Conservation (phyloP, 495 filamentous ascomycete genomes). For the Sporormia fimetaria region DNA sequence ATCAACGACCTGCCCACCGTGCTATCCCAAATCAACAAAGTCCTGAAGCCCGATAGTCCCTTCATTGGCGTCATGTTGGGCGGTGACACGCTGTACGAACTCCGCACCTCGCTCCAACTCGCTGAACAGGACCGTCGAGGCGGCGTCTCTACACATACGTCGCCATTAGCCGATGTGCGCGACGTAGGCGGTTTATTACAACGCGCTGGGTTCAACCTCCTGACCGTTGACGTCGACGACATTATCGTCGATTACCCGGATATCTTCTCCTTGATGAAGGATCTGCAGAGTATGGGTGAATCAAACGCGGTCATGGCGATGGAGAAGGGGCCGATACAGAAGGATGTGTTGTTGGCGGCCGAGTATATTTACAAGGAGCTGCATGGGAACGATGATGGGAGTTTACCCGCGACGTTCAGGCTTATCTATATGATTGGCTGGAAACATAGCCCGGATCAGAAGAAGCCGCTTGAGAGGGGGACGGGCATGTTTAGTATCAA, state of each 20-base stretch:
- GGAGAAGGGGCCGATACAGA: constrained; percentile 58
- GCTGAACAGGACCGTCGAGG: constrained; percentile 81
- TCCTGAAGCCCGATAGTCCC: constrained; percentile 81
- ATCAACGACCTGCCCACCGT: constrained; percentile 87
- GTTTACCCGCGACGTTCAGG: constrained; percentile 78
- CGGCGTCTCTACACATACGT: constrained; percentile 76
- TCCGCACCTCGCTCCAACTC: constrained; percentile 86
- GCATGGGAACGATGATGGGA: constrained; percentile 63
- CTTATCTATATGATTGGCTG: constrained; percentile 97
- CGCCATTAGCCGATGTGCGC: constrained; percentile 80
- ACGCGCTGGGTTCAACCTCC: constrained; percentile 82
- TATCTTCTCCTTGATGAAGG: constrained; percentile 80
- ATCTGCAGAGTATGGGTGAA: constrained; percentile 92
- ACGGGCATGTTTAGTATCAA: constrained; percentile 74
- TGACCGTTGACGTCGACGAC: constrained; percentile 96
- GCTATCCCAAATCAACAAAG: constrained; percentile 64
- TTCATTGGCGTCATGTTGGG: constrained; percentile 95
- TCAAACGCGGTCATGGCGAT: constrained; percentile 74
- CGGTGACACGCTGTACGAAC: constrained; percentile 86
- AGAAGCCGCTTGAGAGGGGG: constrained; percentile 67
- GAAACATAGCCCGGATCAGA: constrained; percentile 73
- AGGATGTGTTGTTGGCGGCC: constrained; percentile 78
- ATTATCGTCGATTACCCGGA: constrained; percentile 94
- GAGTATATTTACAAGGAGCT: constrained; percentile 82
- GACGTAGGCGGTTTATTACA: constrained; percentile 83